Conservation (phyloP, 495 filamentous ascomycete species). For the Podospora sp. region DNA sequence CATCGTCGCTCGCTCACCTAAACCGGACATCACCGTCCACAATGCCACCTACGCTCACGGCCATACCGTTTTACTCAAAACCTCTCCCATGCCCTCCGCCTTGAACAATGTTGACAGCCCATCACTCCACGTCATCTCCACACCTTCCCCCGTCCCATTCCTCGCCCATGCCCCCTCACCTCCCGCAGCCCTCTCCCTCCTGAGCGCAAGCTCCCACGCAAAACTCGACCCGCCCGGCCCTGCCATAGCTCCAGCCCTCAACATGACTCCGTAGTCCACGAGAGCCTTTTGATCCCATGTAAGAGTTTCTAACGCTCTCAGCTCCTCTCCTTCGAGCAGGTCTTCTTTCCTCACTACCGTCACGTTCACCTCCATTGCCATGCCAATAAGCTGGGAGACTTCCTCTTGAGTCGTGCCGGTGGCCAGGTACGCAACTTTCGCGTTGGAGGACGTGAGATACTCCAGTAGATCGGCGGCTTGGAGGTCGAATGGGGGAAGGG, state of each 20-base stretch:
- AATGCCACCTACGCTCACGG: no score
- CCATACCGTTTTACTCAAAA: no score
- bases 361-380: conserved; percentile 30
- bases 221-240: conserved; percentile 39
- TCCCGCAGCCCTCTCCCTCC: conserved; percentile 25
- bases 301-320: conserved; percentile 27
- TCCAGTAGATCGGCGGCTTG: conserved; percentile 29
- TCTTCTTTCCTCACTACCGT: conserved; percentile 35
- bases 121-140: neutral
- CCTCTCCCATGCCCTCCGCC: no score
- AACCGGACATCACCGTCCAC: no score
- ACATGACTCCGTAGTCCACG: conserved; percentile 46
- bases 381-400: conserved; percentile 21
- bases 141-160: neutral
- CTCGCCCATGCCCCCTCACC: neutral
- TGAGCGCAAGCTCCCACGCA: conserved; percentile 41
- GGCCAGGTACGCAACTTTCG: conserved; percentile 38
- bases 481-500: conserved; percentile 24
- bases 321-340: conserved; percentile 31
- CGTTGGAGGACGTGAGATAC: conserved; percentile 18
- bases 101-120: neutral
- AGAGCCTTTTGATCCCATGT: conserved; percentile 39
- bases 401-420: conserved; percentile 29
- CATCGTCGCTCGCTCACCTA: no score
- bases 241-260: conserved; percentile 33